phyloP scores from a whole-genome alignment of 345 rosid species.

The Populus euphratica region DNA sequence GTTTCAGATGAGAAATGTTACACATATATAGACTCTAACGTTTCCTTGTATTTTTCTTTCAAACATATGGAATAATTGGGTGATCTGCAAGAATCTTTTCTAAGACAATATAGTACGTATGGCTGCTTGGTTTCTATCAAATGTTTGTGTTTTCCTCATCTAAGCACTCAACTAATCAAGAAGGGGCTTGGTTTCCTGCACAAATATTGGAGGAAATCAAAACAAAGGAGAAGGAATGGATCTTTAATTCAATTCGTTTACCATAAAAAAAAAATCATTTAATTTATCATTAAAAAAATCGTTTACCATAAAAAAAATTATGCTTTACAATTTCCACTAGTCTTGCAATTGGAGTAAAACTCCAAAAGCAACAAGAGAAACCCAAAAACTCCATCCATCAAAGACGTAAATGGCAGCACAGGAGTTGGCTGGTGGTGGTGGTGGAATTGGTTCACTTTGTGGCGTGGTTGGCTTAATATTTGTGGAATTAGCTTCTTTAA shows the following conservation, averaged over 20 bases:
- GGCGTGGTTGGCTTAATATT: not conserved
- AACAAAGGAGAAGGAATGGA: too few relatives aligned
- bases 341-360: not conserved
- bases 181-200: too few relatives aligned
- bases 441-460: constrained; percentile 8
- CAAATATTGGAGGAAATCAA: too few relatives aligned
- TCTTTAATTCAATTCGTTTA: not conserved
- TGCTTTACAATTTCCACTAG: not conserved
- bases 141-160: too few relatives aligned
- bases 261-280: not conserved
- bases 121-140: too few relatives aligned
- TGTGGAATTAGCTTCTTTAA: constrained; percentile 8
- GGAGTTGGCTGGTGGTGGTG: constrained; percentile 3
- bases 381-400: constrained; percentile 4
- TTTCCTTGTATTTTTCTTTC: too few relatives aligned
- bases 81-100: too few relatives aligned
- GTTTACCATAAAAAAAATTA: not conserved
- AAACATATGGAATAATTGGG: too few relatives aligned
- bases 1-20: not conserved
- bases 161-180: too few relatives aligned
- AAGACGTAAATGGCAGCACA: constrained; percentile 4
- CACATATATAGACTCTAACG: not conserved
- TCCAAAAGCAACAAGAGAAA: not conserved
- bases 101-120: too few relatives aligned
- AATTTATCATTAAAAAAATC: too few relatives aligned